Evolutionary conservation across 1,284 basidiomycete genomes (phyloP), one percentile per base, ranked within the genome.

Genomic region (Ganoderma lingzhi): DNA sequence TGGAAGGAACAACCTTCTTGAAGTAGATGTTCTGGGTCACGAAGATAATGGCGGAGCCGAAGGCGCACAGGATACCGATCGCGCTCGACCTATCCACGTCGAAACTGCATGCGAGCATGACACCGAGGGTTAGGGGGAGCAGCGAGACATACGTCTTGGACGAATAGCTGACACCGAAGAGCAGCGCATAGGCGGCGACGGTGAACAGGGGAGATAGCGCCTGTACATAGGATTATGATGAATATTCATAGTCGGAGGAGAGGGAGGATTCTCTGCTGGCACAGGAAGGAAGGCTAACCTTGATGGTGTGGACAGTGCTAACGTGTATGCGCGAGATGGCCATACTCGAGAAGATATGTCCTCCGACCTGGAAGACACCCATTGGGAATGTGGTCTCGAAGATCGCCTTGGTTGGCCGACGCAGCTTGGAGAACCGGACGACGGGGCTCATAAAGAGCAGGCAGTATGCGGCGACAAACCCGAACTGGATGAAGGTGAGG

Each of bases 21-120:
- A 97, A 98, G 82, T 97, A 98, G 77, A 99, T 99, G 83, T 99
- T 99, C 74, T 97, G 97, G 70, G 94, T 95, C 63, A 99, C 98
- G 79, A 99, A 99, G 74, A 99, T 91, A 70, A 99, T 82, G 32
- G 97, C 97, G 17, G 96, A 97, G 48, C 96, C 96, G 77, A 98
- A 96, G 3, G 96, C 96, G 80, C 94, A 97, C 17, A 97, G 82
- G 32, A 98, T 83, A 23, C 96, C 96, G 60, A 93, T 82, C 6
- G 89, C 82, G 80, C 97, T 97, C 59, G 93, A 95, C 6, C 91
- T 90, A 3, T 95, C 94, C 67, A 97, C 84, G 81, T 98, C 96
- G 77, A 96, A 96, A 15, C 96, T 96, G 81, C 94, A 98, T 35
- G 96, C 97, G 73, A 99, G 87, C 96, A 99, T 99, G 79, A 99